phyloP scores from a whole-genome alignment of 106 monocot species.

The Amphibolis antarctica region DNA sequence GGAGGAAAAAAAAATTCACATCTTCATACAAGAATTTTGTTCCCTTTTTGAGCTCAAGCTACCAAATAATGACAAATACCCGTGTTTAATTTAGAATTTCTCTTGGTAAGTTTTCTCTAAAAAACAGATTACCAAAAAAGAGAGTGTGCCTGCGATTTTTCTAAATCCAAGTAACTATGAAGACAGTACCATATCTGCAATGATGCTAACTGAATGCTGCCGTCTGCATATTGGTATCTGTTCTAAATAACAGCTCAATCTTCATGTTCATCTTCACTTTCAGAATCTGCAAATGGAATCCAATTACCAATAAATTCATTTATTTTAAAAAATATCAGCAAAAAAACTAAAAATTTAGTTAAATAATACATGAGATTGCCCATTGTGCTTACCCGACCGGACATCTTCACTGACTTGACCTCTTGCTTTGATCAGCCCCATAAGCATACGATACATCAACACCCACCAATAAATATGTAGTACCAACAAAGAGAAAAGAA shows the following conservation, averaged over 20 bases:
- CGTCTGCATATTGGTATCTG: neutral
- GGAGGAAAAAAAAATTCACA: too few relatives aligned
- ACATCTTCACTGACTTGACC: conserved; percentile 81
- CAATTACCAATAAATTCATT: neutral
- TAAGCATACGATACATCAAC: conserved; percentile 84
- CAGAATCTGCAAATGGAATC: neutral
- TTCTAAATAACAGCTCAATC: neutral
- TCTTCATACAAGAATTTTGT: too few relatives aligned
- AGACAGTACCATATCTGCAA: too few relatives aligned
- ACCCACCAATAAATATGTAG: conserved; percentile 97
- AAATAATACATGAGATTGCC: neutral
- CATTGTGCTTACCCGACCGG: conserved; percentile 52
- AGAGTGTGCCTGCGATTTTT: too few relatives aligned
- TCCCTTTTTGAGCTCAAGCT: too few relatives aligned
- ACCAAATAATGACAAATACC: too few relatives aligned
- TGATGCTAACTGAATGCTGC: too few relatives aligned
- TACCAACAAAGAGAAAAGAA: conserved; percentile 72
- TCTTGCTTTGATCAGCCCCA: conserved; percentile 59
- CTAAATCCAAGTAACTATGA: too few relatives aligned
- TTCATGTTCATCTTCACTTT: conserved; percentile 1
- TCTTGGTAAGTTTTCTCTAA: too few relatives aligned
- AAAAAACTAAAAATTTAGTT: neutral
- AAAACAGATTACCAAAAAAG: too few relatives aligned
- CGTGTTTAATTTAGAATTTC: too few relatives aligned
- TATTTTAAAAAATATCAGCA: neutral